Conservation (phyloP, 1,284 basidiomycete genomes). For the Neotropicomus parvogracilis region DNA sequence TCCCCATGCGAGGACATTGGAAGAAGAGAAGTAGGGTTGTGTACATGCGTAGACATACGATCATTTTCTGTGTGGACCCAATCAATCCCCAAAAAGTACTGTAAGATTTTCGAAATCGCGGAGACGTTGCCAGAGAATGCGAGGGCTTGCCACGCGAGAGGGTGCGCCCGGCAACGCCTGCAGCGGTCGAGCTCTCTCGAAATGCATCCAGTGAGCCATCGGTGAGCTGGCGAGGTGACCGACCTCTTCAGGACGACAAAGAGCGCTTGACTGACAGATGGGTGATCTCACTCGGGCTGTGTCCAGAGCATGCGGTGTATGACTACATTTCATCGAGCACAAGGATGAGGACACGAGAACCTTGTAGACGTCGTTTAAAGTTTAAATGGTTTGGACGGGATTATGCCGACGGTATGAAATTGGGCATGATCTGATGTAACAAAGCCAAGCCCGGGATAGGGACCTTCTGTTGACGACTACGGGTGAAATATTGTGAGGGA, state of each 20-base stretch:
- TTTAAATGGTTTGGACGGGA: neutral
- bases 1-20: too few relatives aligned
- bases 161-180: too few relatives aligned
- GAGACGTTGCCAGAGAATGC: too few relatives aligned
- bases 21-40: too few relatives aligned
- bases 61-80: neutral
- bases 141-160: too few relatives aligned
- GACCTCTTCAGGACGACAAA: neutral
- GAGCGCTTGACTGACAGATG: neutral
- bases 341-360: neutral
- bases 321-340: neutral
- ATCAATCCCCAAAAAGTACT: slow-evolving; percentile 2
- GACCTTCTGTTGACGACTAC: slow-evolving; percentile 26
- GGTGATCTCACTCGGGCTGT: neutral
- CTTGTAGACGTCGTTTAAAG: neutral
- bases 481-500: neutral
- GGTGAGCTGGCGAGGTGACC: too few relatives aligned
- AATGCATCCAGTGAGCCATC: too few relatives aligned
- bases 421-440: slow-evolving; percentile 23
- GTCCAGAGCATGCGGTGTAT: neutral
- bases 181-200: too few relatives aligned
- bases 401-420: slow-evolving; percentile 20
- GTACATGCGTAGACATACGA: neutral
- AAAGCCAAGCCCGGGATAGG: slow-evolving; percentile 32
- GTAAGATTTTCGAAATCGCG: too few relatives aligned